phyloP scores from a whole-genome alignment of 2,329 filamentous ascomycete genomes.

The Paecilomyces formosus region DNA sequence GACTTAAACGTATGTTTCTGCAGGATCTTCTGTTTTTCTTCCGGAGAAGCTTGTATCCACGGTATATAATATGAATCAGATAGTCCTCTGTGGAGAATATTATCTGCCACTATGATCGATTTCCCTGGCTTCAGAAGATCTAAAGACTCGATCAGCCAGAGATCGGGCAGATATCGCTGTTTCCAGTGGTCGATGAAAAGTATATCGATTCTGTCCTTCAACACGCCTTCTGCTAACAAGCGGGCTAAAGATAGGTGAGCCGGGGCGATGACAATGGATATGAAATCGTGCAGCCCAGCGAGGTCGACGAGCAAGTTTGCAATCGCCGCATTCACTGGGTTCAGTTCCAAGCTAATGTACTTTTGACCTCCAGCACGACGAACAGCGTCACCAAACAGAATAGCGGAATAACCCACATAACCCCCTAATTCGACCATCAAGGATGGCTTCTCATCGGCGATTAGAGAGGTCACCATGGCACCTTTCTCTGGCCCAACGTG shows the following conservation, averaged over 20 bases:
- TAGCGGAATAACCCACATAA: slow-evolving; percentile 74
- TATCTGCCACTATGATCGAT: slow-evolving; percentile 35
- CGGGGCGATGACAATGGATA: slow-evolving; percentile 63
- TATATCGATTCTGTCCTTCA: slow-evolving; percentile 56
- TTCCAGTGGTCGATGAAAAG: slow-evolving; percentile 79
- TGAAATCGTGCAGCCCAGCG: slow-evolving; percentile 62
- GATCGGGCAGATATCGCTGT: slow-evolving; percentile 63
- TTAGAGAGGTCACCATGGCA: slow-evolving; percentile 60
- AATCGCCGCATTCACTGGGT: slow-evolving; percentile 65
- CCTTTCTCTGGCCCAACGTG: slow-evolving; percentile 73
- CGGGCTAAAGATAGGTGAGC: slow-evolving; percentile 59
- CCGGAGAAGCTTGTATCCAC: slow-evolving; percentile 1
- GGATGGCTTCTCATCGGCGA: slow-evolving; percentile 57
- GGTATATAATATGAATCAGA: slow-evolving; percentile 17
- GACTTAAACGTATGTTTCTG: neutral
- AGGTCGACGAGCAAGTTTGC: slow-evolving; percentile 63
- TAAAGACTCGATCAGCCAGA: slow-evolving; percentile 70
- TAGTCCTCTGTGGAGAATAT: slow-evolving; percentile 28
- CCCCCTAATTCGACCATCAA: slow-evolving; percentile 73
- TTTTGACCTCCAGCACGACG: slow-evolving; percentile 54
- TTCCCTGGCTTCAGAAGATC: slow-evolving; percentile 53
- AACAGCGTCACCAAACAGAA: slow-evolving; percentile 64
- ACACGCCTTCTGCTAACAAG: slow-evolving; percentile 46
- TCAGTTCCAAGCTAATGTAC: slow-evolving; percentile 67
- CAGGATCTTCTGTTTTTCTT: slow-evolving; percentile 1